Conservation (phyloP, 2,329 filamentous ascomycete genomes). For the Atkinsonella hypoxylon region DNA sequence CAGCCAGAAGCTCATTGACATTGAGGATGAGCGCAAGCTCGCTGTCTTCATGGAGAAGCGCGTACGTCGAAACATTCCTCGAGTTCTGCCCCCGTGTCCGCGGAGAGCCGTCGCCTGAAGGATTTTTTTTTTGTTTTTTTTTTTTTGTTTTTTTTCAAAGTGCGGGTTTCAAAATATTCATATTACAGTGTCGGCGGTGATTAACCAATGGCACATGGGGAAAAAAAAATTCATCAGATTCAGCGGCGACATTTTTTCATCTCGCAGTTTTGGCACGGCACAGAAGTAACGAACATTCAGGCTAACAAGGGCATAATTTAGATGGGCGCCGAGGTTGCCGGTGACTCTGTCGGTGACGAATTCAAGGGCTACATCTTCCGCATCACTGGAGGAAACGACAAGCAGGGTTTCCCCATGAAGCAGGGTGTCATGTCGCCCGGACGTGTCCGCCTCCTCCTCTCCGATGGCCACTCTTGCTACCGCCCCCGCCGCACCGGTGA, state of each 20-base stretch:
- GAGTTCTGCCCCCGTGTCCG: background rate
- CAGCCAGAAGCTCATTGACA: slow-evolving; percentile 97
- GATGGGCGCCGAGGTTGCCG: slow-evolving; percentile 87
- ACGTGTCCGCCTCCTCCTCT: slow-evolving; percentile 93
- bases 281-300: background rate
- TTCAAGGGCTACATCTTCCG: slow-evolving; percentile 99
- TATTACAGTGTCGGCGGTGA: too few species aligned
- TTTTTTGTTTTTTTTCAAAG: too few species aligned
- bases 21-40: slow-evolving; percentile 99
- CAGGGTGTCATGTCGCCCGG: slow-evolving; percentile 98
- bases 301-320: slow-evolving; percentile 27
- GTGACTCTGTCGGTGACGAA: slow-evolving; percentile 93
- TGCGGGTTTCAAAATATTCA: too few species aligned
- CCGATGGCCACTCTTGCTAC: slow-evolving; percentile 98
- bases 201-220: too few species aligned
- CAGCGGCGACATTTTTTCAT: background rate
- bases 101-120: too few species aligned
- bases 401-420: slow-evolving; percentile 99
- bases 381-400: slow-evolving; percentile 99
- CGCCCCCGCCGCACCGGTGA: slow-evolving; percentile 93
- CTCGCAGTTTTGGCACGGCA: too few species aligned
- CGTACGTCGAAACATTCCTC: slow-evolving; percentile 40
- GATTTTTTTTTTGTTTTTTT: too few species aligned
- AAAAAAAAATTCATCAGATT: too few species aligned
- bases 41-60: slow-evolving; percentile 98